These are phyloP conservation scores for Volvox reticuliferus DNA, from an alignment of 139 green algal species.

Conservation along the genomic window DNA sequence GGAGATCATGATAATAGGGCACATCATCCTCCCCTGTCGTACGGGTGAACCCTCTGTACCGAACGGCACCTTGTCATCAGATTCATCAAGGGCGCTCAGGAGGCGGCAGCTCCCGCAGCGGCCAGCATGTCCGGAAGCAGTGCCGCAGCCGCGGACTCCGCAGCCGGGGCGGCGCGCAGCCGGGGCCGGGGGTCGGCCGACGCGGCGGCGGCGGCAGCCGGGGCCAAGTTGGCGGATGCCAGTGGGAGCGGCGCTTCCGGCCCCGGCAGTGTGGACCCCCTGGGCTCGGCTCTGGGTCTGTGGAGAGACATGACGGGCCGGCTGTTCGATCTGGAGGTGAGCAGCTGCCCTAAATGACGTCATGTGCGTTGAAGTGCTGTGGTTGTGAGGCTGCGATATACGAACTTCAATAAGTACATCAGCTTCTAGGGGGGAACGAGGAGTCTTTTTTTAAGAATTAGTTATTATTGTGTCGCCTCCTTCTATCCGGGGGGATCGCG, in stretches of 20 bases:
- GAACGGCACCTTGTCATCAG: background rate
- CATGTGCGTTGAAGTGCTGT: too few relatives aligned
- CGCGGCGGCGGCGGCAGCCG: background rate
- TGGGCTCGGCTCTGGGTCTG: slow-evolving; percentile 51
- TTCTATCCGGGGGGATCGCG: too few relatives aligned
- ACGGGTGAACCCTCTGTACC: too few relatives aligned
- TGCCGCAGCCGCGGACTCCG: background rate
- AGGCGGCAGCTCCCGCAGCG: background rate
- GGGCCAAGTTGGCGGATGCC: background rate
- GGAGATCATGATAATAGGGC: too few relatives aligned
- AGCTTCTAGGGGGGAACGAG: too few relatives aligned
- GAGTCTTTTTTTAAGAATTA: too few relatives aligned
- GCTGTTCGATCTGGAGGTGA: slow-evolving; percentile 83
- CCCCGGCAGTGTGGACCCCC: background rate
- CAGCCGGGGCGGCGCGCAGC: background rate
- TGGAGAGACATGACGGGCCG: slow-evolving; percentile 62
- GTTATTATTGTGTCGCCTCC: too few relatives aligned
- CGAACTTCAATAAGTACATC: too few relatives aligned
- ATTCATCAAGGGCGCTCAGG: slow-evolving; percentile 22
- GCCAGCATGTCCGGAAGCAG: background rate
- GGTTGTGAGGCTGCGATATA: too few relatives aligned
- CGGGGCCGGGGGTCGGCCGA: background rate
- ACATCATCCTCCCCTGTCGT: too few relatives aligned
- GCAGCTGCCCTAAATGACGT: background rate
- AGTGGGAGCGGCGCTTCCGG: background rate